Evolutionary conservation across 148 eudicot species (phyloP).

Genomic region (Tetragonia tetragonoides): DNA sequence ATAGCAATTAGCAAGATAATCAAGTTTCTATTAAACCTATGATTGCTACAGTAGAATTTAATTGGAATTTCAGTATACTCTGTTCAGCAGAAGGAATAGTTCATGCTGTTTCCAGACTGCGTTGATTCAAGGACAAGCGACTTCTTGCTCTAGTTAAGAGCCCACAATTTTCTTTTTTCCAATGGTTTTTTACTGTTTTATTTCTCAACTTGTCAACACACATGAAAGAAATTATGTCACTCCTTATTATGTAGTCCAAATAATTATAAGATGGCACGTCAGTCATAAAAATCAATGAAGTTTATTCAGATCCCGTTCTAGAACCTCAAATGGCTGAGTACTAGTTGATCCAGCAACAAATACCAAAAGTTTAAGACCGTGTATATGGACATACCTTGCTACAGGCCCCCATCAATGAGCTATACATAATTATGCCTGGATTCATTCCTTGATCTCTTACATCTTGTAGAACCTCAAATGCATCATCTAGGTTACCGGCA

Average conservation of each 20-base stretch:
- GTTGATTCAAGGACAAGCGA: too few relatives aligned
- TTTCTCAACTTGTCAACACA: not conserved
- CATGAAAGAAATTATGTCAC: not conserved
- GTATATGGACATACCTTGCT: constrained; percentile 62
- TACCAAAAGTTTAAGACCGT: not conserved
- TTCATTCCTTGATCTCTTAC: constrained; percentile 57
- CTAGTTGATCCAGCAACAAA: not conserved
- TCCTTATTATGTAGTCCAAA: too few relatives aligned
- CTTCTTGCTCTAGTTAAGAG: too few relatives aligned
- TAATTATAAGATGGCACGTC: not conserved
- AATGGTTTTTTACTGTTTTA: too few relatives aligned
- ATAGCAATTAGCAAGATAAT: too few relatives aligned
- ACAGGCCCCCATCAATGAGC: constrained; percentile 99
- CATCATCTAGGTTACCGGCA: constrained; percentile 83
- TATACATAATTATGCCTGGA: constrained; percentile 74
- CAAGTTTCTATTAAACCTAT: too few relatives aligned
- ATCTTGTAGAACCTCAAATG: constrained; percentile 70
- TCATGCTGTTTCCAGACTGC: too few relatives aligned
- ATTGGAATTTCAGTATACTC: too few relatives aligned
- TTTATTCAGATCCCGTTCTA: not conserved
- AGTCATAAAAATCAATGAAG: not conserved
- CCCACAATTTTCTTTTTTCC: too few relatives aligned
- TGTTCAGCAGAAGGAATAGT: too few relatives aligned
- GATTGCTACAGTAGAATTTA: too few relatives aligned
- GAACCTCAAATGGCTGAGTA: not conserved